Evolutionary conservation across 75 land plant species (phyloP).

Genomic region (Picea sitchensis): DNA sequence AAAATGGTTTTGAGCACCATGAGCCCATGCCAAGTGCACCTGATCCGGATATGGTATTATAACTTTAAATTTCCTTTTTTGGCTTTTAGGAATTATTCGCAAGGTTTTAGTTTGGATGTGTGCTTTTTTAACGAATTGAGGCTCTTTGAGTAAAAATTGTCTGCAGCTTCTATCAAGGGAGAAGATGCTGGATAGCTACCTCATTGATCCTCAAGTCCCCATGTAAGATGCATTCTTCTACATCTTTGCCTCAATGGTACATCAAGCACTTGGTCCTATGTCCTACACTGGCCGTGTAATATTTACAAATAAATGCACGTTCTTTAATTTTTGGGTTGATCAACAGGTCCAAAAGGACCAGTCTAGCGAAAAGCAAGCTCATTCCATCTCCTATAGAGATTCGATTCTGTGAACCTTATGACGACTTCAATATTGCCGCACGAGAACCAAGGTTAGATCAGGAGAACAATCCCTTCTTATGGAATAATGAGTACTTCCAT

Average conservation of each 20-base stretch:
- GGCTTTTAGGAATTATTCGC: not conserved
- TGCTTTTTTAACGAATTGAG: not conserved
- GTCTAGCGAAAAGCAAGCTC: constrained; percentile 44
- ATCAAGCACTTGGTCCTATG: not conserved
- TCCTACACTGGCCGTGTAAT: not conserved
- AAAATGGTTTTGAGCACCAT: constrained; percentile 79
- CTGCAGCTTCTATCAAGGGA: constrained; percentile 69
- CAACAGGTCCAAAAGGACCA: constrained; percentile 63
- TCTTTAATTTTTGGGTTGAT: not conserved
- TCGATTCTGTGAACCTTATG: constrained; percentile 61
- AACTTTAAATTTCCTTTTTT: not conserved
- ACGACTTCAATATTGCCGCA: constrained; percentile 30
- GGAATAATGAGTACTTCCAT: not conserved
- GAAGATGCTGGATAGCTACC: constrained; percentile 59
- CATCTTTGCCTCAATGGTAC: not conserved
- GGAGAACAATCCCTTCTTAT: not conserved
- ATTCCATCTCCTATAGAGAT: constrained; percentile 78
- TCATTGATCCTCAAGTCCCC: constrained; percentile 87
- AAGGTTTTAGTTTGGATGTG: not conserved
- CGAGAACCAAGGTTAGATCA: constrained; percentile 67
- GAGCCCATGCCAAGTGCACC: constrained; percentile 82
- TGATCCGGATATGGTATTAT: constrained; percentile 57
- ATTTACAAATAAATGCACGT: not conserved
- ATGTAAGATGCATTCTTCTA: constrained; percentile 36
- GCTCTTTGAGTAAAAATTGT: not conserved